Conservation (phyloP, 495 filamentous ascomycete species). For the Geopyxis carbonaria region DNA sequence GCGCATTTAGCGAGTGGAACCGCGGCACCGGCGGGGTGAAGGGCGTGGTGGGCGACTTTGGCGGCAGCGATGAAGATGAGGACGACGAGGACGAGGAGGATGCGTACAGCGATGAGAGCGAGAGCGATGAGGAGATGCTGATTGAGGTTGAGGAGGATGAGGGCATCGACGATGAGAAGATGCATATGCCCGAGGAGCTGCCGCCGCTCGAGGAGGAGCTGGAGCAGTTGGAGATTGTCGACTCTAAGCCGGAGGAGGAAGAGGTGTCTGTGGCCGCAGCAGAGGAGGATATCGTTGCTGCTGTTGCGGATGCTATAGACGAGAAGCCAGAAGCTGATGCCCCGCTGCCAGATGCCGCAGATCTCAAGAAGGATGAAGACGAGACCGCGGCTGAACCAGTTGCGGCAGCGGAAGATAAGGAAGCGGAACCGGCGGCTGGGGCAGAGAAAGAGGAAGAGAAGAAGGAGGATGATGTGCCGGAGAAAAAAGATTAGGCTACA, state of each 20-base stretch:
- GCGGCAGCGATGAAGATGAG: slow-evolving; percentile 7
- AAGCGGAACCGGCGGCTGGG: not conserved
- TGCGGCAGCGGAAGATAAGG: slow-evolving; percentile 17
- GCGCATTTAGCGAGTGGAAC: slow-evolving; percentile 19
- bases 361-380: slow-evolving; percentile 13
- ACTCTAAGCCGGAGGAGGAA: not conserved
- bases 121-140: slow-evolving; percentile 7
- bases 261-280: not conserved
- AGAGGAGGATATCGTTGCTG: not conserved
- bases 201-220: no score
- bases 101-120: slow-evolving; percentile 15
- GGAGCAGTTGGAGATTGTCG: not conserved
- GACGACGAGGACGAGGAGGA: slow-evolving; percentile 23
- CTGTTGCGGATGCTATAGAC: not conserved
- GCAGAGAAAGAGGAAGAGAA: not conserved
- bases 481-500: not conserved
- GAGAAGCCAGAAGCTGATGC: not conserved
- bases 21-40: slow-evolving; percentile 12
- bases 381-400: no score
- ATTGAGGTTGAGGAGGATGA: slow-evolving; percentile 14
- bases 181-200: no score
- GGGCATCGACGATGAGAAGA: slow-evolving; percentile 12
- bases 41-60: slow-evolving; percentile 11
- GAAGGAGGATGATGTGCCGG: not conserved
- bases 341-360: not conserved